Evolutionary conservation across 495 filamentous ascomycete species (phyloP).

Genomic region (Xylaria sp.): DNA sequence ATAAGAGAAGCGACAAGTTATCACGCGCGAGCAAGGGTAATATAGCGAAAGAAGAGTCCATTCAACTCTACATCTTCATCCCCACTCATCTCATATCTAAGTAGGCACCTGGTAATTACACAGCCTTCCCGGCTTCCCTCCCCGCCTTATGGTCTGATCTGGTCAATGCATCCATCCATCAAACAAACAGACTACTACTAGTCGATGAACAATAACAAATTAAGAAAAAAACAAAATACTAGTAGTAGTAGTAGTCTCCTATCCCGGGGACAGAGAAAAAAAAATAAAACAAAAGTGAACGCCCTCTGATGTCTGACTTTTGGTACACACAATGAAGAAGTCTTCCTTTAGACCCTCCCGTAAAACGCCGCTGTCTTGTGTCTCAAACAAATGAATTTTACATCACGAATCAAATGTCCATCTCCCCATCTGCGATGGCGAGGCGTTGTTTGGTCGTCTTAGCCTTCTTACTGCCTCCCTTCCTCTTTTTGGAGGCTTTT

Average conservation of each 20-base stretch:
- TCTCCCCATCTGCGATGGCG: conserved; percentile 82
- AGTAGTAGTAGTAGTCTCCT: neutral
- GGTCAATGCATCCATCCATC: neutral
- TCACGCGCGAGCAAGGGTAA: neutral
- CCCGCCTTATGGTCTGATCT: neutral
- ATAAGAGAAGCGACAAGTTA: neutral
- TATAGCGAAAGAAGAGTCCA: conserved; percentile 6
- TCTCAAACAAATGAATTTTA: conserved; percentile 26
- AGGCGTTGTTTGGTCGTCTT: conserved; percentile 91
- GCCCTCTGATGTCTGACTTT: conserved; percentile 30
- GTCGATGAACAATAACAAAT: neutral
- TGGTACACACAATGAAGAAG: conserved; percentile 27
- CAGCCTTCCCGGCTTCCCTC: neutral
- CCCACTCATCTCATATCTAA: neutral
- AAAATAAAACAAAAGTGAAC: conserved; percentile 22
- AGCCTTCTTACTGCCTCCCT: conserved; percentile 78
- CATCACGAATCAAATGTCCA: conserved; percentile 44
- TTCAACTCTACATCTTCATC: conserved; percentile 1
- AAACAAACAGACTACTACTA: neutral
- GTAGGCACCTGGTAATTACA: conserved; percentile 7
- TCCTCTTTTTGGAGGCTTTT: conserved; percentile 55
- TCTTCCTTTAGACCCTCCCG: conserved; percentile 9
- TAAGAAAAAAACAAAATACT: conserved; percentile 6
- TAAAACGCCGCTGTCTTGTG: conserved; percentile 19
- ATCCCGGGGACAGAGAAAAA: neutral